phyloP scores from a whole-genome alignment of 2,329 filamentous ascomycete species.

The Trichocomaceae sp. region DNA sequence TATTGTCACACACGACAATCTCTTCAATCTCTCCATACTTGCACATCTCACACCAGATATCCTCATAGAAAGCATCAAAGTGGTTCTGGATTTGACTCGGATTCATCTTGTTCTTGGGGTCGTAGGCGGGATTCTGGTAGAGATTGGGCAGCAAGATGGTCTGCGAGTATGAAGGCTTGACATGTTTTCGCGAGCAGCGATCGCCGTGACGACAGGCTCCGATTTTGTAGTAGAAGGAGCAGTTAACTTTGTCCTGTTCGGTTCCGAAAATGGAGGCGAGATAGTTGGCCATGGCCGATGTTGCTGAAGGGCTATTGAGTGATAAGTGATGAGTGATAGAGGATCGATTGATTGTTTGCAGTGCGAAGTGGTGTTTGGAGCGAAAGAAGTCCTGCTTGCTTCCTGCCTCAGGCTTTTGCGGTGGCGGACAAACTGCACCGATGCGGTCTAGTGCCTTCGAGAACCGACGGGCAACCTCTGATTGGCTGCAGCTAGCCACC shows the following conservation, averaged over 20 bases:
- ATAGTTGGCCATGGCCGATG: constrained; percentile 77
- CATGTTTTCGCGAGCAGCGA: constrained; percentile 95
- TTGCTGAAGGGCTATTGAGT: neutral
- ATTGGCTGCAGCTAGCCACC: neutral
- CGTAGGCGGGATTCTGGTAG: constrained; percentile 98
- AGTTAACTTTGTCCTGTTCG: constrained; percentile 99
- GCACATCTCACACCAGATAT: constrained; percentile 99
- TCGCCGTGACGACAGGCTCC: constrained; percentile 97
- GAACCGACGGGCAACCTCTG: constrained; percentile 1
- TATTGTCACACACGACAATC: constrained; percentile 97
- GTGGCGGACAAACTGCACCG: constrained; percentile 11
- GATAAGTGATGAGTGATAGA: neutral
- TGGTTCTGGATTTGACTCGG: constrained; percentile 93
- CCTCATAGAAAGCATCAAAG: constrained; percentile 99
- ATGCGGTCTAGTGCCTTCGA: constrained; percentile 11
- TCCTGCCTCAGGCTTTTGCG: constrained; percentile 1
- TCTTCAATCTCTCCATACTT: constrained; percentile 97
- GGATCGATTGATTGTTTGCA: neutral
- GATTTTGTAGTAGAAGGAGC: constrained; percentile 99
- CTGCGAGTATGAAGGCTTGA: constrained; percentile 97
- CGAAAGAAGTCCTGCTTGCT: neutral
- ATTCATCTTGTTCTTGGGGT: constrained; percentile 96
- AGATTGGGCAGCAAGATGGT: constrained; percentile 97
- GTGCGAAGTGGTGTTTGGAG: neutral
- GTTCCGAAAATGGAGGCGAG: constrained; percentile 99